These are phyloP conservation scores for Nicotiana tabacum DNA, from an alignment of 257 asterid species.

Conservation along the genomic window DNA sequence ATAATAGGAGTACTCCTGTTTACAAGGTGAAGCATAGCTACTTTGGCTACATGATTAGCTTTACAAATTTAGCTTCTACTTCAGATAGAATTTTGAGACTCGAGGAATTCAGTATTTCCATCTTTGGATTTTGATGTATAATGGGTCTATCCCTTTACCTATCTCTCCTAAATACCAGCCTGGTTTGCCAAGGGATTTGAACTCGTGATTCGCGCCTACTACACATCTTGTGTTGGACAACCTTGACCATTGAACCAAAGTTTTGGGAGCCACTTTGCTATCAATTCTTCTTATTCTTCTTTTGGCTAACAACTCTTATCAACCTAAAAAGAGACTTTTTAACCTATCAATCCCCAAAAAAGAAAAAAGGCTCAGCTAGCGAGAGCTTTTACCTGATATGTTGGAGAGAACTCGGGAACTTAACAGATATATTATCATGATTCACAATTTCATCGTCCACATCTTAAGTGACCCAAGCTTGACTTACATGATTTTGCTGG, in stretches of 20 bases:
- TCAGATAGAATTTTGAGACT: neutral
- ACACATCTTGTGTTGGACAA: neutral
- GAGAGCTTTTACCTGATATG: neutral
- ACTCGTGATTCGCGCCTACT: neutral
- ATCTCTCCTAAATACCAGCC: neutral
- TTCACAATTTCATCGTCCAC: neutral
- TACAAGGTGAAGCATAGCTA: neutral
- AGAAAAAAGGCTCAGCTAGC: neutral
- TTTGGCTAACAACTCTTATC: neutral
- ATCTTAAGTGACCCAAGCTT: neutral
- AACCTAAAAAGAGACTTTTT: neutral
- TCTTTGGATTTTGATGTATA: neutral
- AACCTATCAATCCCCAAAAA: neutral
- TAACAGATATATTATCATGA: neutral
- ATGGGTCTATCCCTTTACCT: neutral
- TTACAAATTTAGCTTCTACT: neutral
- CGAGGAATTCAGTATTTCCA: neutral
- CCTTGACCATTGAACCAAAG: neutral
- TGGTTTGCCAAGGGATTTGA: neutral
- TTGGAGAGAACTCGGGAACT: neutral
- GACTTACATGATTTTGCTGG: neutral
- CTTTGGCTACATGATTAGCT: neutral
- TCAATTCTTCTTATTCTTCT: neutral
- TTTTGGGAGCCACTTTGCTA: neutral
- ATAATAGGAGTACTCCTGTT: neutral